Evolutionary conservation across 177 flowering plant species (phyloP).

Genomic region (Vitis hybrid): DNA sequence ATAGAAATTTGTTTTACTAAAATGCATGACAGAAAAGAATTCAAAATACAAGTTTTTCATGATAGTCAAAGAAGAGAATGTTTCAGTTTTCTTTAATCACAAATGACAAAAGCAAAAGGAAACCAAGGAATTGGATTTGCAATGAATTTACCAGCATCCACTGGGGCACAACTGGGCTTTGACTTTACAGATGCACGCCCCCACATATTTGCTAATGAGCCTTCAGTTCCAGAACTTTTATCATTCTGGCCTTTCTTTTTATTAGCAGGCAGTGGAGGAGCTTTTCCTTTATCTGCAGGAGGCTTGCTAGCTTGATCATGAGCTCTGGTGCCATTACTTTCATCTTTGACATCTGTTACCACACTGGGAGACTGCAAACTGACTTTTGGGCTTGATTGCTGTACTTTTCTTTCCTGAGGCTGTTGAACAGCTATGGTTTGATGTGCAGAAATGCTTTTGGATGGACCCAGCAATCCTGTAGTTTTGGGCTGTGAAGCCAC

Average conservation of each 20-base stretch:
- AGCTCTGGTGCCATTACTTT: constrained; percentile 22
- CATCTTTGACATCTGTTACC: constrained; percentile 33
- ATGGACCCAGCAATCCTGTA: constrained; percentile 25
- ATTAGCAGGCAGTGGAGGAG: constrained; percentile 29
- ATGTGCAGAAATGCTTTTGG: constrained; percentile 26
- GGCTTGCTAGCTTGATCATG: constrained; percentile 32
- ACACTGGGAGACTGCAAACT: constrained; percentile 29
- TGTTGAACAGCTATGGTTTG: constrained; percentile 27
- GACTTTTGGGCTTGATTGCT: constrained; percentile 34
- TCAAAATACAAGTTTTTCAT: not conserved
- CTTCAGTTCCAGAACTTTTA: constrained; percentile 47
- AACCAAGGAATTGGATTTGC: constrained; percentile 45
- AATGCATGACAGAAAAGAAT: not conserved
- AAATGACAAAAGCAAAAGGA: constrained; percentile 11
- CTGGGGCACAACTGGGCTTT: constrained; percentile 32
- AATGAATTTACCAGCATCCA: constrained; percentile 24
- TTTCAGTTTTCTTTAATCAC: not conserved
- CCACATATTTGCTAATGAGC: constrained; percentile 80
- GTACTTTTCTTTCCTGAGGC: constrained; percentile 33
- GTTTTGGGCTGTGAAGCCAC: constrained; percentile 27
- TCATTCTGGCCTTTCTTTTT: constrained; percentile 54
- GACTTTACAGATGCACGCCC: constrained; percentile 74
- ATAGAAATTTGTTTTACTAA: not conserved
- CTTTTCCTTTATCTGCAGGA: constrained; percentile 37
- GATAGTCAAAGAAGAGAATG: not conserved